Evolutionary conservation across 768 basidiomycete species (phyloP).

Genomic region (Collybia nuda): DNA sequence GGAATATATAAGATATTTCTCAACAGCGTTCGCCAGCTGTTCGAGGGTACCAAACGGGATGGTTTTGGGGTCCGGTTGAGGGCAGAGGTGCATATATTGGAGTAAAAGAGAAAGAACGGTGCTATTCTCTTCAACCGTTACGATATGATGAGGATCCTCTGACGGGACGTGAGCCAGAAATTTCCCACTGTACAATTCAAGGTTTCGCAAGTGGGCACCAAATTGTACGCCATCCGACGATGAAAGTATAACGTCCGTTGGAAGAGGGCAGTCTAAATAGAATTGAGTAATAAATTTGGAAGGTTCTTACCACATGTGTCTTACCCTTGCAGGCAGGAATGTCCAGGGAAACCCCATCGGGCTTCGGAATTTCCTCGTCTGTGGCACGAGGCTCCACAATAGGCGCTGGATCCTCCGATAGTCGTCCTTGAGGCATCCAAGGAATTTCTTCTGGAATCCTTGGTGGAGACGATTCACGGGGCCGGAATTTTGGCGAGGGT

Average conservation of each 20-base stretch:
- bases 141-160: neutral
- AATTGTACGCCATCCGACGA: slow-evolving; percentile 3
- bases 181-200: slow-evolving; percentile 3
- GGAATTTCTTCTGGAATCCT: too few relatives aligned
- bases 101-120: slow-evolving; percentile 14
- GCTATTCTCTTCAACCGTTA: slow-evolving; percentile 8
- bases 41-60: slow-evolving; percentile 10
- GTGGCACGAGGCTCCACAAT: too few relatives aligned
- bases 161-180: neutral
- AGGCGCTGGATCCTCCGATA: too few relatives aligned
- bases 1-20: slow-evolving; percentile 21
- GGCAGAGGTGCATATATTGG: slow-evolving; percentile 19
- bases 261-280: slow-evolving; percentile 1
- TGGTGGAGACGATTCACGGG: too few relatives aligned
- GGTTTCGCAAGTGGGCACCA: slow-evolving; percentile 6
- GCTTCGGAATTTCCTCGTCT: too few relatives aligned
- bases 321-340: too few relatives aligned
- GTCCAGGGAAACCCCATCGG: too few relatives aligned
- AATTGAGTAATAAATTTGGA: too few relatives aligned
- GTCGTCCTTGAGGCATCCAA: too few relatives aligned
- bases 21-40: slow-evolving; percentile 19
- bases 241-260: slow-evolving; percentile 1
- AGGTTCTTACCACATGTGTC: too few relatives aligned
- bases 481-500: too few relatives aligned
- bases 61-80: slow-evolving; percentile 15